These are phyloP conservation scores for Hymenoscyphus linearis DNA, from an alignment of 2,329 filamentous ascomycete species.

Conservation along the genomic window DNA sequence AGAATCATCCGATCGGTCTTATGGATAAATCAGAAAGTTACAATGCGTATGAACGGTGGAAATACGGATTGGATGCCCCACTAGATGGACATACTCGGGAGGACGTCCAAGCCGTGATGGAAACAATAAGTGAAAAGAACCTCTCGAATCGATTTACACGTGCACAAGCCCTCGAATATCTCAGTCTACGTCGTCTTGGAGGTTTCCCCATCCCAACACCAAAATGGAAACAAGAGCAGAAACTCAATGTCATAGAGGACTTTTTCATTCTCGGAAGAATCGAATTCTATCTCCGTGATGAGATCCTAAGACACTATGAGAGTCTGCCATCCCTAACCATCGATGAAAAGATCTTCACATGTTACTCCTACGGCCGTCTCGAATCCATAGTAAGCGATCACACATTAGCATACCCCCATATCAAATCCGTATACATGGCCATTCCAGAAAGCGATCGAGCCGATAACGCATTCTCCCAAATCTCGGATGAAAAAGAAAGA, in stretches of 20 bases:
- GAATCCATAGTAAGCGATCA: too few species aligned
- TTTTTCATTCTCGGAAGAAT: not conserved
- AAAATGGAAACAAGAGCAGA: not conserved
- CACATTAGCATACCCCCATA: too few species aligned
- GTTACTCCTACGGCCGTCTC: too few species aligned
- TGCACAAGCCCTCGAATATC: not conserved
- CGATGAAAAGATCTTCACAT: too few species aligned
- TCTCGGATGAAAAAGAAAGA: not conserved
- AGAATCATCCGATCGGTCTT: not conserved
- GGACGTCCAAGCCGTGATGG: not conserved
- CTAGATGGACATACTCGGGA: not conserved
- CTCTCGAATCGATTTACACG: not conserved
- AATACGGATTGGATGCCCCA: not conserved
- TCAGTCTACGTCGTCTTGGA: not conserved
- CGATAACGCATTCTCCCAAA: too few species aligned
- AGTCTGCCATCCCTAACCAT: too few species aligned
- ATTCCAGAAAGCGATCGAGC: too few species aligned
- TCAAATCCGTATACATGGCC: too few species aligned
- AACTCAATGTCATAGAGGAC: not conserved
- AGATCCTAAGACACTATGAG: too few species aligned
- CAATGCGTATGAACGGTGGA: not conserved
- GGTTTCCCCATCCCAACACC: not conserved
- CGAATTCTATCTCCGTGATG: not conserved
- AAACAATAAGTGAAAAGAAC: not conserved
- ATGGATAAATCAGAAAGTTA: not conserved